These are phyloP conservation scores for Symmetrospora coprosmae DNA, from an alignment of 768 basidiomycete genomes.

Conservation along the genomic window DNA sequence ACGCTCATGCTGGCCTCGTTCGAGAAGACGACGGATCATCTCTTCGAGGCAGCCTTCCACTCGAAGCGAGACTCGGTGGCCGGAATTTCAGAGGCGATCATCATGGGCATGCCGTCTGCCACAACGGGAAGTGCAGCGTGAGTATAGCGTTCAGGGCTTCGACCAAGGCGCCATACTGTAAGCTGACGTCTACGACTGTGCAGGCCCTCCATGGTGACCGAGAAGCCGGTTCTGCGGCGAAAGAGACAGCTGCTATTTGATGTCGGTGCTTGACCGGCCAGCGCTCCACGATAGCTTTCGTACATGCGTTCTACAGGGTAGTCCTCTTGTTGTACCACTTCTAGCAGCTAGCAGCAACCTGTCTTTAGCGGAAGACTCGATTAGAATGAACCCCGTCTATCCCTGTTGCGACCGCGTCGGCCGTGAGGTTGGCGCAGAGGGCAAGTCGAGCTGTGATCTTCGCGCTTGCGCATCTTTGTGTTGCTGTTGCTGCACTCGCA, in stretches of 20 bases:
- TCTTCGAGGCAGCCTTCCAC: constrained; percentile 93
- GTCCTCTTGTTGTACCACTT: background rate
- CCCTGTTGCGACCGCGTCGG: too few species aligned
- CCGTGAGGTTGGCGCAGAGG: constrained; percentile 1
- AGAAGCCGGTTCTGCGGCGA: constrained; percentile 35
- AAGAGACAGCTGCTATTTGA: constrained; percentile 39
- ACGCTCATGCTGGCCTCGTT: constrained; percentile 98
- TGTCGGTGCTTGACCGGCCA: background rate
- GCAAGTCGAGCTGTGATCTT: background rate
- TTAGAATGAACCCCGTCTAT: too few species aligned
- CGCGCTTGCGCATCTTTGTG: background rate
- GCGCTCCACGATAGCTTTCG: background rate
- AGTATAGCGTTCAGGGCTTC: constrained; percentile 30
- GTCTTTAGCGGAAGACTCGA: background rate
- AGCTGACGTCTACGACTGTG: background rate
- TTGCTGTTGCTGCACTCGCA: constrained; percentile 3
- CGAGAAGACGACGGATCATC: constrained; percentile 97
- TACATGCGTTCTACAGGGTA: background rate
- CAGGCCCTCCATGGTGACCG: constrained; percentile 39
- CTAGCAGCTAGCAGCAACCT: background rate
- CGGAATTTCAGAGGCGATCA: constrained; percentile 97
- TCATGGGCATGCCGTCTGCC: constrained; percentile 45
- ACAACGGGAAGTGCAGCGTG: constrained; percentile 33
- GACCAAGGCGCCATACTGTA: background rate
- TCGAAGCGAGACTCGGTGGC: constrained; percentile 89